Base-by-base conservation (phyloP, 257 asterid genomes). In the Plantago major region DNA sequence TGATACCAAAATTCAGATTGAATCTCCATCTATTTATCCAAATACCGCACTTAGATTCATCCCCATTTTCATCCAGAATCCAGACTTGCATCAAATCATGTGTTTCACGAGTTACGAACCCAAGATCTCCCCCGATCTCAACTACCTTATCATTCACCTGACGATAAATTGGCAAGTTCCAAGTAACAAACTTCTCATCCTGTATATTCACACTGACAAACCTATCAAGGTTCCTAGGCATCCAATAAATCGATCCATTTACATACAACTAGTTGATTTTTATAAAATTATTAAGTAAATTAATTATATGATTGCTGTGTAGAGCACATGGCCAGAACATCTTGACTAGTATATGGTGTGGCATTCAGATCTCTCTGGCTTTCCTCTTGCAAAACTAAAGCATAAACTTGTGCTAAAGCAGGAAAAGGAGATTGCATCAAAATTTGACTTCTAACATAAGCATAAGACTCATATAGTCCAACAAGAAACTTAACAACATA, bases 71-170 rank as follows among this genome's bases (percentile, higher is more conserved):
- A 30, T 6, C 58, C 59, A 72, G 43, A 43, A 69, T 66, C 81
- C 84, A 78, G 9, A 74, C 72, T 60, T 78, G 74, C 72, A 74
- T 50, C 38, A 55, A 11, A 46, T 69, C 22, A 44, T 57, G 15
- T n/a, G 67, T 61, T 14, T 48, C 60, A 15, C 49, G 72, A 48
- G 70, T 59, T 17, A 72, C 65, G 19, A 78, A 69, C 50, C 78
- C 79, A 45, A 74, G 73, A 40, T 13, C 33, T 33, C 78, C 81
- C 3, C 76, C 81, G 4, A 71, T 56, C 44, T 75, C 78, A 5
- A 75, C 6, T 14, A 75, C 53, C 11, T 76, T 40, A 11, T 66
- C 76, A 2, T 45, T 69, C 38, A 33, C 16, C 0, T 16, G 52
- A 43, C 72, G 42, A 13, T 9, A 13, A 52, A 33, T 54, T 1